A percentile compares a stretch with the other conserved stretches of the same genome.
phyloP scores from a whole-genome alignment of 148 eudicot species.

The Rhododendron ovatum region DNA sequence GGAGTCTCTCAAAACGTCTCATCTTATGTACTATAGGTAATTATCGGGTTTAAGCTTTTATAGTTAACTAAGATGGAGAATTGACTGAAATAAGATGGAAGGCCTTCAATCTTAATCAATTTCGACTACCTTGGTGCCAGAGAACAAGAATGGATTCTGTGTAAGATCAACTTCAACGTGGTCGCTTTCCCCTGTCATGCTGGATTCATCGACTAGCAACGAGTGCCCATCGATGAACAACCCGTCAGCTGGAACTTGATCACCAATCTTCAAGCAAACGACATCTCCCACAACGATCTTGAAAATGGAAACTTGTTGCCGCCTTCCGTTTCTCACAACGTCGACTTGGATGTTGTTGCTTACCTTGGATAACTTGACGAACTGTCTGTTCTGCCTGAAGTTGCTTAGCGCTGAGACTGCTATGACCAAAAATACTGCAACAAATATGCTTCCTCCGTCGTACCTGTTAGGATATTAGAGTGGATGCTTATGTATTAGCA shows the following conservation, averaged over 20 bases:
- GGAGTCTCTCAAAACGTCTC: no score
- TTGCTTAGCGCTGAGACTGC: neutral
- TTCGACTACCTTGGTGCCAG: no score
- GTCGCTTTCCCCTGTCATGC: no score
- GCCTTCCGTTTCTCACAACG: neutral
- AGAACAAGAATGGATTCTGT: no score
- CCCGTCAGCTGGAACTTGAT: slow-evolving; percentile 12
- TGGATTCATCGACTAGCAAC: no score
- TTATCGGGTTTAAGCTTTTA: no score
- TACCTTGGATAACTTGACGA: neutral
- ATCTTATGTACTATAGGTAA: no score
- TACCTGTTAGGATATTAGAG: neutral
- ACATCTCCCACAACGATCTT: neutral
- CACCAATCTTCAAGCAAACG: slow-evolving; percentile 9
- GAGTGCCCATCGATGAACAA: slow-evolving; percentile 5
- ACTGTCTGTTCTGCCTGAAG: neutral
- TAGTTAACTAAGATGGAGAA: no score
- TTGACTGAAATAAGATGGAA: no score
- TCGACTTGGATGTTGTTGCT: neutral
- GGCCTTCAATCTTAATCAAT: no score
- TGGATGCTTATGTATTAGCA: no score
- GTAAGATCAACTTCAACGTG: no score
- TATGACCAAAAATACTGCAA: neutral
- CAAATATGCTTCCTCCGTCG: slow-evolving; percentile 25
- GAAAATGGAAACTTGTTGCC: neutral